Base-by-base conservation (phyloP, 1,284 basidiomycete genomes). In the Ceratobasidium sp. region DNA sequence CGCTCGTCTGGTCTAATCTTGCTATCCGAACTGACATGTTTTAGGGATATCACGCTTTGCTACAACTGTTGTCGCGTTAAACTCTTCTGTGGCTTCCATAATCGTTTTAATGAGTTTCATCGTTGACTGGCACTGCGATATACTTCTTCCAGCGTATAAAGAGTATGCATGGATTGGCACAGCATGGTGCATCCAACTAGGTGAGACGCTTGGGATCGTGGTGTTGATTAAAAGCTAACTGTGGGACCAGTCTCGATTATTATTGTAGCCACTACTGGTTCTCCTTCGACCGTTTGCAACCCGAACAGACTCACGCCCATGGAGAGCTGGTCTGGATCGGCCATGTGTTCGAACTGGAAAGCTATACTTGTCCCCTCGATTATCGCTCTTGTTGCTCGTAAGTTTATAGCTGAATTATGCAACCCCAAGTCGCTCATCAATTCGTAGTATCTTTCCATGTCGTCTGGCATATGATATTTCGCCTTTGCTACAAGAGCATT, bases 81-180 rank as follows among this genome's bases (percentile, higher is more conserved):
- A 69, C 52, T 34, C 52, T n/a, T 34, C 21, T 5, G 34, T 26
- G 12, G 48, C 48, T 12, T 14, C 26, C 8, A 43, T 69, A 18
- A 69, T 45, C 10, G 21, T 50, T 23, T 6, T 57, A 1, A 69
- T 57, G 64, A 30, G 34, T 23, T 39, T 69, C 8, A 45, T 69
- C 18, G 26, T 69, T 23, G 64, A 69, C 28, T 69, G 64, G 64
- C 64, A 69, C 26, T 45, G 55, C 36, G 52, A 53, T 36, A 18
- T 69, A 14, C 52, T 18, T 5, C 50, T 57, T 16, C 50, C 64
- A 14, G 64, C 64, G 6, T 69, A 57, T 28, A 23, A 18, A 23
- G 64, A 69, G 14, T 69, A 34, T 41, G 21, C 23, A 1, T 69
- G 64, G 64, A 36, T 69, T 53, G 52, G 34, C n/a, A 9, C 32